Base-by-base conservation (phyloP, 148 eudicot species). In the Hydrangea macrophylla region DNA sequence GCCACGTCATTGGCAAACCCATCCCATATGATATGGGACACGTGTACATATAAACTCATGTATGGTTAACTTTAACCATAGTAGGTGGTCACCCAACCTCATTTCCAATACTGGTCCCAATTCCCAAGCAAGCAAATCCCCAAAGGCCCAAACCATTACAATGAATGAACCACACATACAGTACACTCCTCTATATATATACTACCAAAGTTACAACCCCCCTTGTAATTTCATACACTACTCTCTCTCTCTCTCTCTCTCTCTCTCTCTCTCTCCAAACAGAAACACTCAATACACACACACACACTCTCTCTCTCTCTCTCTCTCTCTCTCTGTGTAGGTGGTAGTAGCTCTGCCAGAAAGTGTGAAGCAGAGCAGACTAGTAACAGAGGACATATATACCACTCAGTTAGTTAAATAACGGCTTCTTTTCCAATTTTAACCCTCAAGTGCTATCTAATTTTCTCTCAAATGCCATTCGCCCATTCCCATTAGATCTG, bases 351-450 rank as follows among this genome's bases (percentile, higher is more conserved):
- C 68, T 62, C 10, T 37, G 39, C 0, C 64, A 62, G 32, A 25
- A 30, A 6, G 31, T 25, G 18, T 12, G 42, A 20, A 13, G 32
- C 17, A 67, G 60, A 30, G 60, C 48, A 40, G 25, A 9, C 25
- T 3, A 0, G 23, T 23, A 42, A 20, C 62, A 48, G 31, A 44
- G 25, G 7, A 58, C 70, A 48, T 35, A 58, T 35, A 67, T 70
- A 48, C 65, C 51, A 5, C 0, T 65, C 54, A 62, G 50, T 72
- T 44, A 44, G 80, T 77, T 72, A 68, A 22, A 25, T 64, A 74
- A 79, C 82, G 44, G 67, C 17, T 24, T 77, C 42, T 62, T 54
- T 59, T 32, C 69, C 78, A 69, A 67, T 64, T 65, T 65, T 65
- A 36, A 68, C 74, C 78, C 12, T 42, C 61, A 9, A 0, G 25